phyloP scores from a whole-genome alignment of 2,329 filamentous ascomycete species.

The Apiospora marii region DNA sequence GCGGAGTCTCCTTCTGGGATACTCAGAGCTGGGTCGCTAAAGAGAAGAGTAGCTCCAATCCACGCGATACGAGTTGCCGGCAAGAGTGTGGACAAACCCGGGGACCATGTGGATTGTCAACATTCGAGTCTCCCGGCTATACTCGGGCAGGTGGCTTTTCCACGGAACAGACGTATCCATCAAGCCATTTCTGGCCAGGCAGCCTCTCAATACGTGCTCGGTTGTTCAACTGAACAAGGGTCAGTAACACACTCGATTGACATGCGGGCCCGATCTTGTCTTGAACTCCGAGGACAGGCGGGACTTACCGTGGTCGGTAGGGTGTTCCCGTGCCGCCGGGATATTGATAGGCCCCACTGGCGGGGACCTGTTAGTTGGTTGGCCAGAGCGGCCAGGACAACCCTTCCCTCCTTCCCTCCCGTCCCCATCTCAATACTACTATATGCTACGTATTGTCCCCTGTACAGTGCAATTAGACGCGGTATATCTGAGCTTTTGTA shows the following conservation, averaged over 20 bases:
- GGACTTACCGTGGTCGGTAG: no score
- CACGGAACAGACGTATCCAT: conserved; percentile 19
- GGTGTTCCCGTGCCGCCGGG: no score
- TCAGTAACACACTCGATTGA: not conserved
- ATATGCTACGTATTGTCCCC: no score
- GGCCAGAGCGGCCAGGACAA: no score
- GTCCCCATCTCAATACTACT: no score
- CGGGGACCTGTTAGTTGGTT: no score
- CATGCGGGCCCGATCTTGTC: not conserved
- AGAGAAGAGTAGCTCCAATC: conserved; percentile 3
- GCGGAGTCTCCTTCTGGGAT: no score
- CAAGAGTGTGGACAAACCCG: not conserved
- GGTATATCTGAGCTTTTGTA: not conserved
- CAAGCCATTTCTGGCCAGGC: not conserved
- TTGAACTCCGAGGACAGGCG: not conserved
- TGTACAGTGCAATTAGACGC: no score
- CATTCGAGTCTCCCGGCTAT: not conserved
- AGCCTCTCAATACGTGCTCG: not conserved
- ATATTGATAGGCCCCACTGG: no score
- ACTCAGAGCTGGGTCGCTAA: not conserved
- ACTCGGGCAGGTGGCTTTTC: not conserved
- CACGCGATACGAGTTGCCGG: not conserved
- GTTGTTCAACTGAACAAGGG: not conserved
- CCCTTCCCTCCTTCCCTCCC: no score
- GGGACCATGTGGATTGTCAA: not conserved